Evolutionary conservation across 257 asterid species (phyloP).

Genomic region (Dorcoceras hygrometricum): DNA sequence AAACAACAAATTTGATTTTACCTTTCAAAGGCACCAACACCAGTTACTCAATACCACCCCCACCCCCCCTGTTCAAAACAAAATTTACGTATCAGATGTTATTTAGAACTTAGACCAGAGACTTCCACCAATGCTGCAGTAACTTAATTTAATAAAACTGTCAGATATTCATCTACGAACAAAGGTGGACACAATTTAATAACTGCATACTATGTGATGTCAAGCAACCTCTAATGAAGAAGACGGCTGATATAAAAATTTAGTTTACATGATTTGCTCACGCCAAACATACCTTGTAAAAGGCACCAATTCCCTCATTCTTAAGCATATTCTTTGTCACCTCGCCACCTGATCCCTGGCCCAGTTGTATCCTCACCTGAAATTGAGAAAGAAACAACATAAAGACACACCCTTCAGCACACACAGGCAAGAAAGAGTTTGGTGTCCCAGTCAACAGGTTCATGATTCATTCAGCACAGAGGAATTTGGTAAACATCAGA

Average conservation of each 20-base stretch:
- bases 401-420: conserved; percentile 23
- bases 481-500: neutral
- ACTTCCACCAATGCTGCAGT: neutral
- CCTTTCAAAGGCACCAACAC: neutral
- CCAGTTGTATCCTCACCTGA: conserved; percentile 96
- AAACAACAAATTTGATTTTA: neutral
- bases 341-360: conserved; percentile 82
- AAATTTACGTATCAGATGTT: neutral
- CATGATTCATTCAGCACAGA: conserved; percentile 3
- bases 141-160: neutral
- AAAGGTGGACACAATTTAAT: neutral
- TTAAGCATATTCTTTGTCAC: conserved; percentile 76
- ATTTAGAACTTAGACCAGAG: neutral
- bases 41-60: conserved; percentile 7
- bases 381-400: conserved; percentile 21
- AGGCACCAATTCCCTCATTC: conserved; percentile 80
- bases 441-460: neutral
- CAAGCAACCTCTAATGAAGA: neutral
- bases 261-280: neutral
- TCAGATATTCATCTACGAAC: neutral
- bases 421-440: conserved; percentile 2
- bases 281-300: conserved; percentile 69
- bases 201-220: conserved; percentile 1
- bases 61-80: neutral
- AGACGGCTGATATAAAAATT: neutral